phyloP scores from a whole-genome alignment of 352 stramenopile species.

The Phytophthora kernoviae region DNA sequence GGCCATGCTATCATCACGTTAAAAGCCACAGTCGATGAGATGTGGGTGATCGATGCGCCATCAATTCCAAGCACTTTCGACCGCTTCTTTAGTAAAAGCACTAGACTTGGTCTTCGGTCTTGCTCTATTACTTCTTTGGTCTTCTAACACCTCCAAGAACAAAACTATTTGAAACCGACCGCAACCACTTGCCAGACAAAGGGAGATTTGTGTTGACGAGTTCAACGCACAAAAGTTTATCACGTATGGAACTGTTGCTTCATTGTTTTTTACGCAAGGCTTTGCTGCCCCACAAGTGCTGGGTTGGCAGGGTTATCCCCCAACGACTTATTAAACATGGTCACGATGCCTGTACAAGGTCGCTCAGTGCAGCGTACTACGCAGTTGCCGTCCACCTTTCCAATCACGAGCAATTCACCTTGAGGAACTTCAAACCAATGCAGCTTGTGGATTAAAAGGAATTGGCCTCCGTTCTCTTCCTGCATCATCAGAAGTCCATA shows the following conservation, averaged over 20 bases:
- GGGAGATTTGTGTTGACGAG: too few relatives aligned
- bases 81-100: not conserved
- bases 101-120: not conserved
- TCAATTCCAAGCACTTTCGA: not conserved
- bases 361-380: conserved; percentile 18
- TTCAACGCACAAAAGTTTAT: too few relatives aligned
- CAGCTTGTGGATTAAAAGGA: conserved; percentile 16
- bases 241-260: too few relatives aligned
- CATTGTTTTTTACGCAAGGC: too few relatives aligned
- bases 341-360: conserved; percentile 22
- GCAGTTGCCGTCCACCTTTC: conserved; percentile 10
- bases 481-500: conserved; percentile 27
- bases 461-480: conserved; percentile 21
- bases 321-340: conserved; percentile 20
- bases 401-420: conserved; percentile 23
- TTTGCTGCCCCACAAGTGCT: not conserved
- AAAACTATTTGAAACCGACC: not conserved
- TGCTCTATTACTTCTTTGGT: not conserved
- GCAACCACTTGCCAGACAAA: too few relatives aligned
- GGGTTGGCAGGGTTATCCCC: conserved; percentile 11
- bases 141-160: not conserved
- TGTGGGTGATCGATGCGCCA: not conserved
- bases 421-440: conserved; percentile 24
- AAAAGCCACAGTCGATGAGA: not conserved
- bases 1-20: conserved; percentile 2